Evolutionary conservation across 1,284 basidiomycete genomes (phyloP), one percentile per base, ranked within the genome.

Genomic region (Sporisorium exsertum): DNA sequence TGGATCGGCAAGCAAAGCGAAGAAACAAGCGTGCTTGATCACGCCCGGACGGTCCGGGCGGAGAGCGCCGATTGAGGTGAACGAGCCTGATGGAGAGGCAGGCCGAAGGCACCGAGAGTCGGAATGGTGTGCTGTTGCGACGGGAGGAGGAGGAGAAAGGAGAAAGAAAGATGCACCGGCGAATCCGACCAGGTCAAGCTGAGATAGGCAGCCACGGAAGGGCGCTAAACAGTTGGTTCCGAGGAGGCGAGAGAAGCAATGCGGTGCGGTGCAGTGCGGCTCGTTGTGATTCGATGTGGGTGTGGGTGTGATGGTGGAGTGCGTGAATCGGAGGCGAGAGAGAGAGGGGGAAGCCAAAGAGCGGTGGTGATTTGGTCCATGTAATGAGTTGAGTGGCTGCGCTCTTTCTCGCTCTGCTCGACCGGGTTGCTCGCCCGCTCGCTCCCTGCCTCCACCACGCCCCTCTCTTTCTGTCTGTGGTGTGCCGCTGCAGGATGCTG

Each of bases 41-140:
- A 29, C 47, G 27, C 47, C n/a, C n/a, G n/a, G n/a, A n/a, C 53
- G 58, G 58, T 45, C 52, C 53, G 58, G 53, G 43, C 20, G 40
- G 51, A 46, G 27, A 60, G 57, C 37, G 47, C 58, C 64, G 64
- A 59, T 59, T 0, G 9, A 13, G 50, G 26, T 15, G 26, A 26
- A 50, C 5, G 16, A 15, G 32, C 8, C 3, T 2, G 22, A 42
- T 5, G 53, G 49, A 58, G 27, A 18, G 33, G 27, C 20, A 61
- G 32, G 62, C 68, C 68, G 68, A 71, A 55, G 51, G 51, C 24
- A 33, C 63, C 68, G 55, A 65, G 57, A 54, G 37, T 40, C 8
- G 37, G 4, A 15, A n/a, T 16, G 18, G 2, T 43, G 18, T 3
- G 9, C 8, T 20, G 40, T 8, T 9, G 18, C 22, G 43, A 37